Conservation (phyloP, 306 rosid species). For the Rosa multiflora region DNA sequence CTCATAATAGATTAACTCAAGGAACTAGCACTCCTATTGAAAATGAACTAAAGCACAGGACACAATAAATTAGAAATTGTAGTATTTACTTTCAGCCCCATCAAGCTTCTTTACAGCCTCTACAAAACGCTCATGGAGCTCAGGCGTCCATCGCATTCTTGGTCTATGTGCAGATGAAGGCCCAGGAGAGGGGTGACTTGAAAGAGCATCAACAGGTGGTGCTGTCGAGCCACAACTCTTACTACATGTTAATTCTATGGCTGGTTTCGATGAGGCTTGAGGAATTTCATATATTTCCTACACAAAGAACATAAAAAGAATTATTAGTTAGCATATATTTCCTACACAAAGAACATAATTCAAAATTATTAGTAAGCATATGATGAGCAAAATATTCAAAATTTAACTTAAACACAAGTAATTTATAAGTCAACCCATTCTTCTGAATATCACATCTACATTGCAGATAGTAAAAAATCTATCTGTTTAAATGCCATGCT, state of each 20-base stretch:
- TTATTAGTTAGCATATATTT: constrained; percentile 26
- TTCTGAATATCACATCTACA: not conserved
- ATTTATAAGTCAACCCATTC: not conserved
- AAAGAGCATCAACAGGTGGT: constrained; percentile 24
- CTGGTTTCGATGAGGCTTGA: constrained; percentile 24
- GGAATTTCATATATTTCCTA: constrained; percentile 39
- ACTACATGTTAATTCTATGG: constrained; percentile 18
- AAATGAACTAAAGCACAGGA: not conserved
- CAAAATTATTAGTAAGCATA: constrained; percentile 5
- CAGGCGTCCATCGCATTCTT: constrained; percentile 48
- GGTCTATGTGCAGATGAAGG: constrained; percentile 29
- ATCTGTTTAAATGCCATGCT: not conserved
- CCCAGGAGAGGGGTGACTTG: constrained; percentile 34
- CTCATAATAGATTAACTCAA: not conserved
- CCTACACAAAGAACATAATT: constrained; percentile 16
- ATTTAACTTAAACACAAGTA: not conserved
- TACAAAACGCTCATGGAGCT: constrained; percentile 40
- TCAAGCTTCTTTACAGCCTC: constrained; percentile 42
- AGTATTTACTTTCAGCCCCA: constrained; percentile 44
- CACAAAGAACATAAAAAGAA: not conserved
- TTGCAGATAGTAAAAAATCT: not conserved
- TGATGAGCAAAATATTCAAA: not conserved
- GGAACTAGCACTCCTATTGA: not conserved
- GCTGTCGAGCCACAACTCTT: constrained; percentile 13
- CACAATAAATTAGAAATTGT: not conserved